Conservation (phyloP, 1,284 basidiomycete genomes). For the Puccinia coronata region DNA sequence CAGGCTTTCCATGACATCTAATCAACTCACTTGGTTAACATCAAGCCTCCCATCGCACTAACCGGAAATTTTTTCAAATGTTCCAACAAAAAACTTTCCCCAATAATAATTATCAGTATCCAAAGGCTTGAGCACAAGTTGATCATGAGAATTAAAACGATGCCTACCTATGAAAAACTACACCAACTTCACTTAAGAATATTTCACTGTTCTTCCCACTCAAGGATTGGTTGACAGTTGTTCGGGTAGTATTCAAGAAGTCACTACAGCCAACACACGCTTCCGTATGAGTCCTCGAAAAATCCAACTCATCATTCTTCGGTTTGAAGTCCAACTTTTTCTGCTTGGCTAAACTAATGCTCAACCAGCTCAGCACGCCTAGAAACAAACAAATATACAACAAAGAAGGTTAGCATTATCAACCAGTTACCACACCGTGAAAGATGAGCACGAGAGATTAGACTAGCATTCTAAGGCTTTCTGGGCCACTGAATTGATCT, state of each 20-base stretch:
- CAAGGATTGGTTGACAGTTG: constrained; percentile 71
- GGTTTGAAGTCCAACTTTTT: constrained; percentile 97
- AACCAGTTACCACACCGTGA: background rate
- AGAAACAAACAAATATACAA: background rate
- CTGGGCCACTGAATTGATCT: constrained; percentile 79
- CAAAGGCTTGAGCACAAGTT: background rate
- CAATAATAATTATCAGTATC: constrained; percentile 39
- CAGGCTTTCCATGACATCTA: background rate
- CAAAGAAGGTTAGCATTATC: constrained; percentile 61
- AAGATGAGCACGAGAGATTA: background rate
- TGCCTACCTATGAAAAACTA: constrained; percentile 82
- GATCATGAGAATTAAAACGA: constrained; percentile 30
- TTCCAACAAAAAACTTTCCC: constrained; percentile 77
- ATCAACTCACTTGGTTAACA: constrained; percentile 81
- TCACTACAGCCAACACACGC: constrained; percentile 89
- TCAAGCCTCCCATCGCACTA: constrained; percentile 91
- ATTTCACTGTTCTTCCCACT: constrained; percentile 89
- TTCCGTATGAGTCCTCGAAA: constrained; percentile 91
- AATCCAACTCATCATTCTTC: constrained; percentile 89
- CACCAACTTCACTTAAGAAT: constrained; percentile 89
- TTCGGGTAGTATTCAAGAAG: constrained; percentile 75
- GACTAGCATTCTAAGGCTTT: constrained; percentile 76
- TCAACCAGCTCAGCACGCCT: constrained; percentile 60
- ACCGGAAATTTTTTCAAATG: constrained; percentile 96
- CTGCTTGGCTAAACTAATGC: constrained; percentile 78